Percentiles rank a stretch among this genome's conserved stretches.
Evolutionary conservation across 345 rosid genomes (phyloP).

Genomic region (Arabis hirsuta): DNA sequence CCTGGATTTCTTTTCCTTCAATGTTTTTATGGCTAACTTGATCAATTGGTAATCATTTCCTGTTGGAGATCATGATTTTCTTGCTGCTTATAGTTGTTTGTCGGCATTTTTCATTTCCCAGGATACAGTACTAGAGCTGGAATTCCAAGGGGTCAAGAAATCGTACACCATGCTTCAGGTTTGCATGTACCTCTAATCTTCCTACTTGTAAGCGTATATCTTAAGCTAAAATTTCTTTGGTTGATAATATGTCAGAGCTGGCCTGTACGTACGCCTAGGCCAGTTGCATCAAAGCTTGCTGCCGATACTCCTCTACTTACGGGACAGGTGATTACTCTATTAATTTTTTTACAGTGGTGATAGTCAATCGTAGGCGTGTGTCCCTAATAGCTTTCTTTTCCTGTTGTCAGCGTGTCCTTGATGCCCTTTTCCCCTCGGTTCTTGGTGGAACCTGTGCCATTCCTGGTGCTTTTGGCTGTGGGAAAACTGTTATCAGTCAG

Average conservation of each 20-base stretch:
- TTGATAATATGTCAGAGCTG: slow-evolving; percentile 67
- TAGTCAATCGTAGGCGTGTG: slow-evolving; percentile 4
- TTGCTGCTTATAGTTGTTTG: slow-evolving; percentile 21
- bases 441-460: slow-evolving; percentile 99
- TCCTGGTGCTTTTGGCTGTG: slow-evolving; percentile 99
- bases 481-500: slow-evolving; percentile 99
- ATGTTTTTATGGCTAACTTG: not conserved
- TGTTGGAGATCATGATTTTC: slow-evolving; percentile 13
- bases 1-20: slow-evolving; percentile 15
- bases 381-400: slow-evolving; percentile 42
- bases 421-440: slow-evolving; percentile 99
- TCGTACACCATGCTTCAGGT: slow-evolving; percentile 99
- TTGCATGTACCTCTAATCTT: slow-evolving; percentile 27
- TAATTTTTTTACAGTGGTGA: not conserved
- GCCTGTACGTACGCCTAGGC: slow-evolving; percentile 99
- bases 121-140: slow-evolving; percentile 98
- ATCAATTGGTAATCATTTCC: slow-evolving; percentile 6
- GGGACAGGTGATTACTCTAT: slow-evolving; percentile 69
- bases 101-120: slow-evolving; percentile 39
- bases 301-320: slow-evolving; percentile 99
- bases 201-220: slow-evolving; percentile 2
- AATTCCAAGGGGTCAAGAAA: slow-evolving; percentile 96
- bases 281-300: slow-evolving; percentile 98
- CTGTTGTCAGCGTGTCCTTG: slow-evolving; percentile 89
- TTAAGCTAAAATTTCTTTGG: slow-evolving; percentile 14